Evolutionary conservation across 1,284 basidiomycete species (phyloP), one percentile per base, ranked within the genome.

Genomic region (Wallemia ichthyophaga): DNA sequence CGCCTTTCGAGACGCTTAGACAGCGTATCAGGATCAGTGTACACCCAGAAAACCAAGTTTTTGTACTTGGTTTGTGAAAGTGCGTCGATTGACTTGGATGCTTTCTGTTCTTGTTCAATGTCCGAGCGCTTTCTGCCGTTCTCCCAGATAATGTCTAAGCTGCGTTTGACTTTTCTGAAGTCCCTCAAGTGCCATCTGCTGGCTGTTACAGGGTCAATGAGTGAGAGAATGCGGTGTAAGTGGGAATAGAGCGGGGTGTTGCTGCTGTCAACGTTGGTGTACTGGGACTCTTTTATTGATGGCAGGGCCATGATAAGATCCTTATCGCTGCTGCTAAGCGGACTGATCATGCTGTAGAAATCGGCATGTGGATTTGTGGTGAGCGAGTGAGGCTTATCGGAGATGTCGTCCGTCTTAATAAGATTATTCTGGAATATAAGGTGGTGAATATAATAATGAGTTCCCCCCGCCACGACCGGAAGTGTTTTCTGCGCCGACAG

Each of bases 381-480:
- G 17, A n/a, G 21, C n/a, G 24, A 61, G 58, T 15, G 62, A 63
- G 2, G 23, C 26, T 26, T 32, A 58, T 56, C 58, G 60, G 60
- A 33, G 61, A 27, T 5, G 56, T 59, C 15, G 17, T 31, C 21
- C 25, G 62, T 61, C n/a, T 66, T 62, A 21, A 68, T 64, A 48
- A 71, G 63, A n/a, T 67, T 63, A 19, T 70, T 67, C 2, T 70
- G 71, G 61, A 73, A 71, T 27, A 73, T 62, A n/a, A 62, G 76
- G 68, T 99, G 87, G 67, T 98, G 92, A 23, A 94, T 82, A 79
- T 94, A 99, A 69, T 99, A 99, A 19, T 86, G 81, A 0, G 92
- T 98, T 5, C 92, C 92, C 1, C 92, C 92, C 56, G 92, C 89
- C 2, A 94, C 73, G 59, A 99, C 84, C 0, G 91, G 89, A 5